Evolutionary conservation across 192 early-diverging fungal species (phyloP), one percentile per base, ranked within the genome.

Genomic region (Funneliformis geosporum): DNA sequence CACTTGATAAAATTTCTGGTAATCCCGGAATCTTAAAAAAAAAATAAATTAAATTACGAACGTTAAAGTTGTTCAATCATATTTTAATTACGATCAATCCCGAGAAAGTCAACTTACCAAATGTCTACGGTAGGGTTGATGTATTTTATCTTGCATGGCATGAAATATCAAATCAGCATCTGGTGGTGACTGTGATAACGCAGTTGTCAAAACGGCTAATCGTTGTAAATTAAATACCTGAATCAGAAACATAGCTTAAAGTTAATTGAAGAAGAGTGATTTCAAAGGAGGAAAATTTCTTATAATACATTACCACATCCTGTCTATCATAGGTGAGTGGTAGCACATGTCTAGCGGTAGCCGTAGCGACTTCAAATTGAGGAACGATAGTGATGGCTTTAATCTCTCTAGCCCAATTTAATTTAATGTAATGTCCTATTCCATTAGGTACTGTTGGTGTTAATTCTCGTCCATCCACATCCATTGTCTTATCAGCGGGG

Each of bases 141-240:
- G 98, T n/a, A 99, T 85, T 81, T 91, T 90, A 87, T 99, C 98
- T 77, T 91, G 91, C 97, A 99, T 99, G 8, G 96, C 95, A 73
- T 94, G 92, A 81, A 87, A 92, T 80, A 99, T 93, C 43, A 96
- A 78, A 81, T 90, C 88, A 4, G 95, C 87, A 80, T 94, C 88
- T 40, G 92, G 93, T 7, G 91, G 88, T 38, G 92, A 88, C 38
- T 84, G 86, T 61, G 91, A 92, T 46, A 99, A 88, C 18, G 93
- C 94, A 14, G 91, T 91, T 44, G 92, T 93, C 75, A 99, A 91
- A 44, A 98, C 95, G n/a, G 96, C 92, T 50, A 97, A 81, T 46
- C 98, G 90, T 87, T 98, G 96, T 76, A 99, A 87, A 83, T 99
- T 99, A 81, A 95, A 98, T 39, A 90, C 83, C 89, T 90, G 21